phyloP scores from a whole-genome alignment of 306 rosid species.

The Vigna radiata region DNA sequence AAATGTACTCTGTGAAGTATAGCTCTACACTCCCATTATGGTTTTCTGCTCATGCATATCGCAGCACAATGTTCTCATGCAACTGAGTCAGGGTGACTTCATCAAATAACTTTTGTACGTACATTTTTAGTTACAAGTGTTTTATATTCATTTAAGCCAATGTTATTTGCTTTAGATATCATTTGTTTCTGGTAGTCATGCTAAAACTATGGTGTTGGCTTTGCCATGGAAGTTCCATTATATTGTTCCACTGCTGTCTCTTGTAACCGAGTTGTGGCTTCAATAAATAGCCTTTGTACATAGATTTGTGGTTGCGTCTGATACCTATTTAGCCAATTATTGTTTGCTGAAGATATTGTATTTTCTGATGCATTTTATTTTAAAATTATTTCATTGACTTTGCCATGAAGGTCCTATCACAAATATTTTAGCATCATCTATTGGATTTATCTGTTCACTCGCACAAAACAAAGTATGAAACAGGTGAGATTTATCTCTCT shows the following conservation, averaged over 20 bases:
- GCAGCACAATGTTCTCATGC: slow-evolving; percentile 67
- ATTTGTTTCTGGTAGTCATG: slow-evolving; percentile 7
- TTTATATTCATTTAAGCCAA: slow-evolving; percentile 13
- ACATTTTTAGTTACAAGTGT: slow-evolving; percentile 43
- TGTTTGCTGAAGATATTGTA: slow-evolving; percentile 14
- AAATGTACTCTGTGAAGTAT: slow-evolving; percentile 81
- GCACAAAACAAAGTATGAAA: neutral
- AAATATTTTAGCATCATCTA: slow-evolving; percentile 4
- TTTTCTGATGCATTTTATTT: slow-evolving; percentile 17
- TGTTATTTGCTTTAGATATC: slow-evolving; percentile 34
- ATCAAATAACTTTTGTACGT: slow-evolving; percentile 51
- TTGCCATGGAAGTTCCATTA: neutral
- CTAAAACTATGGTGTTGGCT: slow-evolving; percentile 26
- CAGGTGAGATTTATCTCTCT: neutral
- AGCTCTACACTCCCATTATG: slow-evolving; percentile 76
- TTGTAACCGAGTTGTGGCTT: slow-evolving; percentile 46
- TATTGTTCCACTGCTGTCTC: slow-evolving; percentile 39
- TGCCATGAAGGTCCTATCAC: slow-evolving; percentile 18
- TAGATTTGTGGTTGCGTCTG: slow-evolving; percentile 37
- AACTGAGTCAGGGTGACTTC: slow-evolving; percentile 45
- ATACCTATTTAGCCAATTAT: slow-evolving; percentile 18
- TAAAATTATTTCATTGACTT: slow-evolving; percentile 32
- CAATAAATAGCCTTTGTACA: slow-evolving; percentile 46
- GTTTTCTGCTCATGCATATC: slow-evolving; percentile 79
- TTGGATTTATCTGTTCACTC: neutral